Percentiles rank a stretch among this genome's conserved stretches.
phyloP scores from a whole-genome alignment of 192 early-diverging fungal species.

The Coemansia nantahalensis region DNA sequence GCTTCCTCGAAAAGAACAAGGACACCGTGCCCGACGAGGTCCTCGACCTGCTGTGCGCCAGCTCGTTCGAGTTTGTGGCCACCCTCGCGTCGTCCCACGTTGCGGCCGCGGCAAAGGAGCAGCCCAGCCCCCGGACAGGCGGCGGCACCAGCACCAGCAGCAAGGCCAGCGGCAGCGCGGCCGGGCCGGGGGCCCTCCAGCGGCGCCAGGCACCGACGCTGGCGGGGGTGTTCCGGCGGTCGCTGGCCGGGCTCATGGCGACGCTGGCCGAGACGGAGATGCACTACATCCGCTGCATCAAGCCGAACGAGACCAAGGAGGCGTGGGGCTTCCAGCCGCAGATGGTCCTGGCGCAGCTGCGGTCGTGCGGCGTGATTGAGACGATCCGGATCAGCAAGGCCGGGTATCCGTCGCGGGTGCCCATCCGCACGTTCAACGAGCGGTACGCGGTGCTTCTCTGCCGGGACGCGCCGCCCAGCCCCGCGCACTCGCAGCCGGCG shows the following conservation, averaged over 20 bases:
- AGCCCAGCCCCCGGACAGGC: background rate
- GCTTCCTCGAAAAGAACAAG: conserved; percentile 97
- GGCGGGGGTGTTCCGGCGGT: conserved; percentile 55
- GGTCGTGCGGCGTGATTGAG: conserved; percentile 98
- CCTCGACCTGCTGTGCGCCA: conserved; percentile 43
- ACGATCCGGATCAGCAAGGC: conserved; percentile 98
- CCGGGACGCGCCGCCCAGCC: background rate
- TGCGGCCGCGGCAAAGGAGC: conserved; percentile 2
- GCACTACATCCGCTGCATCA: conserved; percentile 98
- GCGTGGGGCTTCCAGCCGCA: conserved; percentile 90
- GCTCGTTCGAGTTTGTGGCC: conserved; percentile 38
- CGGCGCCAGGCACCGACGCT: conserved; percentile 48
- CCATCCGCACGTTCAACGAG: conserved; percentile 88
- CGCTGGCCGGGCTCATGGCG: conserved; percentile 89
- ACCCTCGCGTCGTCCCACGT: conserved; percentile 11
- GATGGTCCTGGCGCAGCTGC: conserved; percentile 91
- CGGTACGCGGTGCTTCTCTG: conserved; percentile 55
- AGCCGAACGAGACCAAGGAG: conserved; percentile 92
- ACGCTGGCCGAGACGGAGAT: conserved; percentile 90
- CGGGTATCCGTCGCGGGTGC: conserved; percentile 90
- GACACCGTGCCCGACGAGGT: conserved; percentile 94
- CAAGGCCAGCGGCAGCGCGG: background rate
- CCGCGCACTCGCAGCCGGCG: too few relatives aligned
- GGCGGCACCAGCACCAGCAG: background rate
- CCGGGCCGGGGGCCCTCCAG: conserved; percentile 6